phyloP scores from a whole-genome alignment of 2,329 filamentous ascomycete species.

The Trichophyton rubrum region DNA sequence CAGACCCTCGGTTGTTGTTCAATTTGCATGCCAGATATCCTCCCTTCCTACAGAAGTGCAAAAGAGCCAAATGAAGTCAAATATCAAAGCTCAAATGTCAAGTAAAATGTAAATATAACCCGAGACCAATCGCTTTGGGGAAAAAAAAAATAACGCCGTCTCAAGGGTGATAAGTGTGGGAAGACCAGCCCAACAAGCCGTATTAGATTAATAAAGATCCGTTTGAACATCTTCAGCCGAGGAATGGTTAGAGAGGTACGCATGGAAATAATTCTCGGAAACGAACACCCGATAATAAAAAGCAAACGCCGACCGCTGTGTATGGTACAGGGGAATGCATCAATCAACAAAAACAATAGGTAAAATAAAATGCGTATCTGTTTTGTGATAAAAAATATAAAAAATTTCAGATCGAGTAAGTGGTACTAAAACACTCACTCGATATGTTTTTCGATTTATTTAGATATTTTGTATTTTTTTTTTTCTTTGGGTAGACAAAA shows the following conservation, averaged over 20 bases:
- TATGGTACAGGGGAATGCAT: slow-evolving; percentile 8
- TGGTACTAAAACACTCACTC: neutral
- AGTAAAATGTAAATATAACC: neutral
- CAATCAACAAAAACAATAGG: slow-evolving; percentile 3
- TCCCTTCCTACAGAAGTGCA: neutral
- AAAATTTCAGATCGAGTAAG: neutral
- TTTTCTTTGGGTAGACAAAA: neutral
- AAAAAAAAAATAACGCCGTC: neutral
- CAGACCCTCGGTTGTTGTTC: slow-evolving; percentile 1
- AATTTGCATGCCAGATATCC: neutral
- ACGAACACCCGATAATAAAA: slow-evolving; percentile 12
- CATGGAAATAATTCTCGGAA: slow-evolving; percentile 6
- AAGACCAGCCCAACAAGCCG: slow-evolving; percentile 1
- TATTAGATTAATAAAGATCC: neutral
- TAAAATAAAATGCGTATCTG: neutral
- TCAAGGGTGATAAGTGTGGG: neutral
- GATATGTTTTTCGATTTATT: no score
- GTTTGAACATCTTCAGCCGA: neutral
- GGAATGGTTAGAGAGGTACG: slow-evolving; percentile 1
- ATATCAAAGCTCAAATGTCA: slow-evolving; percentile 1
- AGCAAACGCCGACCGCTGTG: slow-evolving; percentile 3
- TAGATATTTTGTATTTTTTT: no score
- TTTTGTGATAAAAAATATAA: neutral
- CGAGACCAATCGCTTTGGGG: neutral
- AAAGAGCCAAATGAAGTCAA: slow-evolving; percentile 1